These are phyloP conservation scores for Halenospora varia DNA, from an alignment of 495 filamentous ascomycete species.

Conservation along the genomic window DNA sequence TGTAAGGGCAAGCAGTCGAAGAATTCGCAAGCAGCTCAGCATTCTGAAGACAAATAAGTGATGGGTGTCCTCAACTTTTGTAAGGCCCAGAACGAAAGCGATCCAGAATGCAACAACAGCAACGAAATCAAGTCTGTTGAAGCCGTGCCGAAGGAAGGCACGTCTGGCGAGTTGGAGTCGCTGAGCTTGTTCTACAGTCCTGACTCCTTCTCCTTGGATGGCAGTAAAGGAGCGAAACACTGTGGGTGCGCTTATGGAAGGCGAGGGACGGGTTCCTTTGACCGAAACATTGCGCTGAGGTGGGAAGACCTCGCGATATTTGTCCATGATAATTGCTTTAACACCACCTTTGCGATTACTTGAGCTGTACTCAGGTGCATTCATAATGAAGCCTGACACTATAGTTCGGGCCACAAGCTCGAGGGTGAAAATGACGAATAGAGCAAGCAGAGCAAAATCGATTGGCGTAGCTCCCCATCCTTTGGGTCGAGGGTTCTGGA, in stretches of 20 bases:
- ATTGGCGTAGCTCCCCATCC: constrained; percentile 66
- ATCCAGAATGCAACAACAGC: constrained; percentile 97
- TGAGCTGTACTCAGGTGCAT: constrained; percentile 80
- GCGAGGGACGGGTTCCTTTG: constrained; percentile 21
- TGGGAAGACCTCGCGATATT: constrained; percentile 71
- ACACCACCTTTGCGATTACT: constrained; percentile 68
- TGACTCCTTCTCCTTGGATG: constrained; percentile 52
- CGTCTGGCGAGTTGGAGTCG: constrained; percentile 81
- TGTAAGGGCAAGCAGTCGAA: constrained; percentile 83
- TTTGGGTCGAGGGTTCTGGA: constrained; percentile 37
- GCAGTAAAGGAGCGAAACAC: constrained; percentile 78
- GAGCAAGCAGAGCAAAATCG: constrained; percentile 73
- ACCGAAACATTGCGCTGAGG: constrained; percentile 34
- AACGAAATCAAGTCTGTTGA: constrained; percentile 93
- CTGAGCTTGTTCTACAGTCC: constrained; percentile 65
- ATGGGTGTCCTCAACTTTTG: constrained; percentile 57
- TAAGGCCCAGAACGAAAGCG: constrained; percentile 66
- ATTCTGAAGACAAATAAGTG: constrained; percentile 92
- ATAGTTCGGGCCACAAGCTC: constrained; percentile 79
- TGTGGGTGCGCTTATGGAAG: constrained; percentile 49
- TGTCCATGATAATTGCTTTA: constrained; percentile 66
- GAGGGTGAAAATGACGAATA: constrained; percentile 89
- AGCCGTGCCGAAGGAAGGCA: constrained; percentile 90
- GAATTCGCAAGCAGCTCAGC: constrained; percentile 89
- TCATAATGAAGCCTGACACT: constrained; percentile 89